Base-by-base conservation (phyloP, 257 asterid species). In the Handroanthus guayacan region DNA sequence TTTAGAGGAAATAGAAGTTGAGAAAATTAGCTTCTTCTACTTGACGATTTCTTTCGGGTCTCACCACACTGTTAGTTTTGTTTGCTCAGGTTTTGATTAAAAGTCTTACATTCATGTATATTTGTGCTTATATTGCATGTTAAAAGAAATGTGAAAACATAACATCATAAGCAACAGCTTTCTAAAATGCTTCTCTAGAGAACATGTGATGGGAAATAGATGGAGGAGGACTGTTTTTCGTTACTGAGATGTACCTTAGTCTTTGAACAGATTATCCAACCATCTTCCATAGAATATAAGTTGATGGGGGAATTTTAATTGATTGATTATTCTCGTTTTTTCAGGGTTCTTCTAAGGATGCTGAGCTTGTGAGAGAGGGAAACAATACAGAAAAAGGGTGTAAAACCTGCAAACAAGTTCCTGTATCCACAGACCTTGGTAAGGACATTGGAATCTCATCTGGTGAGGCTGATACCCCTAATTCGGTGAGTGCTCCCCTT, bases 311-410 rank as follows among this genome's bases (percentile, higher is more conserved):
- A 25, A 72, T 79, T 62, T 74, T 69, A 41, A 56, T 75, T 75
- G 45, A 55, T 61, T 64, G 13, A 47, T 75, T 48, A 38, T 72
- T 77, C 71, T 75, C 77, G 16, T 80, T 79, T 65, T 79, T 56
- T 78, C n/a, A 93, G 96, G 88, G 89, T 79, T 78, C 90, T 74
- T 85, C 94, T 66, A 92, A 89, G 90, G 92, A 87, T 77, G 81
- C 92, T 74, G 98, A 93, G 81, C 80, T 78, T 80, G 82, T 48
- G 62, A 91, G 75, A 81, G 97, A 91, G 73, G 88, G 84, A 77
- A 71, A 54, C 65, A 84, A 68, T 82, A 71, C 82, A 52, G 94
- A 89, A 75, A 89, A 89, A 81, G 82, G 69, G 69, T 72, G 82
- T 69, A 74, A 64, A 62, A 71, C 78, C 75, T 75, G 77, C 75